phyloP scores from a whole-genome alignment of 106 monocot genomes.

The Dioscorea alata region DNA sequence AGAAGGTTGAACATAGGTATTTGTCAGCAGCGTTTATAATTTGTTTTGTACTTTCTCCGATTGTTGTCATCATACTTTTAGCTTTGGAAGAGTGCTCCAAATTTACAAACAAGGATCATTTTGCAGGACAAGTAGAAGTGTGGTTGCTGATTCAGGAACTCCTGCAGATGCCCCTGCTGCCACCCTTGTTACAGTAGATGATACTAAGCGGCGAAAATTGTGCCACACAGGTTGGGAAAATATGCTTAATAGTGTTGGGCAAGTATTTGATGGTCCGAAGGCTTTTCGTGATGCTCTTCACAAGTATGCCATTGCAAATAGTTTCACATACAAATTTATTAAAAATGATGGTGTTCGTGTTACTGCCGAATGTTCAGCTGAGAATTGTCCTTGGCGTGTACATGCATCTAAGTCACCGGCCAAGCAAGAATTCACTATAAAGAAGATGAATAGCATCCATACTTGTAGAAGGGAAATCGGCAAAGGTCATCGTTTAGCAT shows the following conservation, averaged over 20 bases:
- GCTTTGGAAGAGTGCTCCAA: neutral
- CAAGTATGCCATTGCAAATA: conserved; percentile 91
- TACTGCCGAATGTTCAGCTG: conserved; percentile 74
- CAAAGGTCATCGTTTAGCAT: conserved; percentile 56
- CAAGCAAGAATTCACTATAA: conserved; percentile 63
- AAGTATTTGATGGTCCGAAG: conserved; percentile 63
- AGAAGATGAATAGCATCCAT: conserved; percentile 70
- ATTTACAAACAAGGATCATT: neutral
- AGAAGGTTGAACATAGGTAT: conserved; percentile 66
- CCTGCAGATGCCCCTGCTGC: conserved; percentile 27
- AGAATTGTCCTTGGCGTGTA: conserved; percentile 89
- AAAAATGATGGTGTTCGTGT: conserved; percentile 86
- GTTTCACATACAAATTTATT: conserved; percentile 78
- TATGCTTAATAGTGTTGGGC: conserved; percentile 77
- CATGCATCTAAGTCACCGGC: conserved; percentile 70
- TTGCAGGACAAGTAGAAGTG: conserved; percentile 42
- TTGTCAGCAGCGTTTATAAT: neutral
- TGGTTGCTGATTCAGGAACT: conserved; percentile 46
- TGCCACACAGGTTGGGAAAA: conserved; percentile 54
- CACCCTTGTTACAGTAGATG: conserved; percentile 5
- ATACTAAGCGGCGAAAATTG: conserved; percentile 33
- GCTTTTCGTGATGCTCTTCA: conserved; percentile 86
- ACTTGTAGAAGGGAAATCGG: conserved; percentile 48
- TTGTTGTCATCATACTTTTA: too few relatives aligned
- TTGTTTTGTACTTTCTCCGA: neutral